Percentiles rank a stretch among this genome's conserved stretches.
phyloP scores from a whole-genome alignment of 1,284 basidiomycete species.

The Coniferiporia weirii region DNA sequence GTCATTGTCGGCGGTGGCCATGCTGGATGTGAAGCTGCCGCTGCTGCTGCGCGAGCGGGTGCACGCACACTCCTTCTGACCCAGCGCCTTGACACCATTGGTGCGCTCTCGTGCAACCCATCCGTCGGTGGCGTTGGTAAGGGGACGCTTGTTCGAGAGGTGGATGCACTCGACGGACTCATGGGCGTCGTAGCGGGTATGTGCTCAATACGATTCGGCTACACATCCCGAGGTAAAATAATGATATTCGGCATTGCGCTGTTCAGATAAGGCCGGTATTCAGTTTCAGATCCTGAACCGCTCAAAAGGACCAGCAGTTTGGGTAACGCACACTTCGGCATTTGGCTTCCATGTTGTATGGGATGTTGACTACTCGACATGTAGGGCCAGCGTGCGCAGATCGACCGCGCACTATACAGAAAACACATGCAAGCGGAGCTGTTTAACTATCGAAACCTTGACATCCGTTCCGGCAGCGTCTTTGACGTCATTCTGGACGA shows the following conservation, averaged over 20 bases:
- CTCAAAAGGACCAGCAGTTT: conserved; percentile 84
- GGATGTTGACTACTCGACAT: background rate
- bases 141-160: conserved; percentile 82
- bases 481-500: conserved; percentile 72
- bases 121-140: conserved; percentile 87
- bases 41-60: conserved; percentile 77
- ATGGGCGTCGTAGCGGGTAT: conserved; percentile 72
- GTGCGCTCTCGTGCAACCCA: conserved; percentile 88
- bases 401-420: conserved; percentile 82
- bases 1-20: conserved; percentile 90
- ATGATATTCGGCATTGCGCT: background rate
- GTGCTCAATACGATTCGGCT: conserved; percentile 20
- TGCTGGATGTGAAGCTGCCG: conserved; percentile 87
- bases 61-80: conserved; percentile 79
- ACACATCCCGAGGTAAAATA: background rate
- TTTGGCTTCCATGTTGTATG: background rate
- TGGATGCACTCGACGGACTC: conserved; percentile 82
- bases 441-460: conserved; percentile 55
- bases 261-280: conserved; percentile 76
- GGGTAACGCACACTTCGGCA: conserved; percentile 43
- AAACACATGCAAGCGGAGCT: conserved; percentile 71
- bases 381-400: conserved; percentile 85
- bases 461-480: conserved; percentile 69
- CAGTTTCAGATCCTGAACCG: conserved; percentile 83
- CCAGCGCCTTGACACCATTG: conserved; percentile 74